Evolutionary conservation across 129 eudicot genomes (phyloP).

Genomic region (Escallonia herrerae): DNA sequence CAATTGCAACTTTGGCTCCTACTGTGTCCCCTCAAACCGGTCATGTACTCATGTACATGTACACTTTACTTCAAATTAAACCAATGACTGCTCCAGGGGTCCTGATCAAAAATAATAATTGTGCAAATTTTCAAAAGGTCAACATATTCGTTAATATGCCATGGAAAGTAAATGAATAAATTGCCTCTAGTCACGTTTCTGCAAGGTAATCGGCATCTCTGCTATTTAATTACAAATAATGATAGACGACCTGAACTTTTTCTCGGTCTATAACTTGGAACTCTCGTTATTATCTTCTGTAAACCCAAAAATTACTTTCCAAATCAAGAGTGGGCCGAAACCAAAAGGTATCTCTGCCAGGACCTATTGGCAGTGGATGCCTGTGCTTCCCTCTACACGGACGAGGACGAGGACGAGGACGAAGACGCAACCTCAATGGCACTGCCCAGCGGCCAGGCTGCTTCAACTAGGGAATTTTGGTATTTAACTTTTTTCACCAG

Average conservation of each 20-base stretch:
- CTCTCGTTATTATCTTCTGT: conserved; percentile 2
- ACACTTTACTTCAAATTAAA: no score
- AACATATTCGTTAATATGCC: neutral
- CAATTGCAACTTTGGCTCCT: no score
- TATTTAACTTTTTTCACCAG: conserved; percentile 76
- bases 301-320: neutral
- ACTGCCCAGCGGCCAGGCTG: conserved; percentile 99
- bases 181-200: neutral
- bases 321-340: conserved; percentile 4
- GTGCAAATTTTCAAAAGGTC: no score
- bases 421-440: conserved; percentile 87
- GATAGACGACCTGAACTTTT: neutral
- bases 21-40: no score
- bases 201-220: neutral
- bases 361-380: neutral
- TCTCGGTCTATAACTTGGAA: neutral
- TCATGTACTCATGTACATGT: no score
- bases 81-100: no score
- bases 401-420: neutral
- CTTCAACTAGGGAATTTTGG: conserved; percentile 80
- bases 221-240: conserved; percentile 9
- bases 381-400: no score
- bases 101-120: no score
- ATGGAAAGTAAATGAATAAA: neutral
- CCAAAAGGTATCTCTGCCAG: conserved; percentile 4